Percentiles rank a stretch among this genome's conserved stretches.
These are phyloP conservation scores for Angophora floribunda DNA, from an alignment of 345 rosid species.

Conservation along the genomic window DNA sequence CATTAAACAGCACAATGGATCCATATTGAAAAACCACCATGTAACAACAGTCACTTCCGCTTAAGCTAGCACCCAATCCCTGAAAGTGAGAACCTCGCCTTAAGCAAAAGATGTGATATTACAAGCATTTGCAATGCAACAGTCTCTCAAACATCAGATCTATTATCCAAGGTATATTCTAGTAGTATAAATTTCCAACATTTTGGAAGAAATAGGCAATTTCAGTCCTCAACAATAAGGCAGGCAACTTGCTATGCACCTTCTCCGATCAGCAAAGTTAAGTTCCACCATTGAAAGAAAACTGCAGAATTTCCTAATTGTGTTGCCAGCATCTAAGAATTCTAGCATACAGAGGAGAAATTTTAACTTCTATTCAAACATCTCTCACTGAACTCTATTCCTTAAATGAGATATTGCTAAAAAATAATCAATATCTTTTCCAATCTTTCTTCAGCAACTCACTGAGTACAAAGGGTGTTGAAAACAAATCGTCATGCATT, in stretches of 20 bases:
- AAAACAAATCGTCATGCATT: neutral
- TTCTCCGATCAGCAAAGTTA: neutral
- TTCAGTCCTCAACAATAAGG: neutral
- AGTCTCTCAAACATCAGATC: neutral
- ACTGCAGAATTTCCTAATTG: neutral
- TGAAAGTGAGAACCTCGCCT: constrained; percentile 17
- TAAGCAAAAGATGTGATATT: neutral
- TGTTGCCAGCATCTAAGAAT: neutral
- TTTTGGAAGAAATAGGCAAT: neutral
- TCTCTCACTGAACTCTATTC: neutral
- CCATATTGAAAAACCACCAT: constrained; percentile 94
- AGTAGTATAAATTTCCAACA: neutral
- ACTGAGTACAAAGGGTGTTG: neutral
- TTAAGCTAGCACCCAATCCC: constrained; percentile 54
- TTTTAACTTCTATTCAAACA: neutral
- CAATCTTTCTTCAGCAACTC: neutral
- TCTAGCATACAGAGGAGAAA: neutral
- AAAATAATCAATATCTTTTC: neutral
- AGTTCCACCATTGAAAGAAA: neutral
- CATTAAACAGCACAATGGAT: constrained; percentile 86
- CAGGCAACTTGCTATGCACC: neutral
- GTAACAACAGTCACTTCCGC: constrained; percentile 72
- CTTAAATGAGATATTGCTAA: neutral
- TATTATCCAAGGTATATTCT: neutral
- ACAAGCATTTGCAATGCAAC: neutral